phyloP scores from a whole-genome alignment of 2,329 filamentous ascomycete genomes.

The Epicoccum sorghinum region DNA sequence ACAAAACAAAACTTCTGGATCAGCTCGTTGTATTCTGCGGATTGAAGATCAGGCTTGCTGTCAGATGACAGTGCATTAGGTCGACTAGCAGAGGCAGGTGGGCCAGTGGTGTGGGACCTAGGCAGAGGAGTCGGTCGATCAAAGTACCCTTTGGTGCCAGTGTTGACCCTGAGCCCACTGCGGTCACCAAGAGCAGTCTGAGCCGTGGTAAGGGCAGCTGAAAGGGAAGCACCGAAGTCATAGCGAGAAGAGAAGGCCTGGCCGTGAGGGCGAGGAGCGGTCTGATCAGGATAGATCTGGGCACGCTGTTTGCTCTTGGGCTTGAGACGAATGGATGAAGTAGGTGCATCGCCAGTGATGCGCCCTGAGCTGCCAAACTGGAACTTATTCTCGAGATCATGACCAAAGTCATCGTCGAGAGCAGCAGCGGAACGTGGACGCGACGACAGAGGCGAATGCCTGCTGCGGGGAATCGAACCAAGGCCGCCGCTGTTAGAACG shows the following conservation, averaged over 20 bases:
- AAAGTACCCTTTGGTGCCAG: constrained; percentile 33
- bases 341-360: constrained; percentile 62
- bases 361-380: constrained; percentile 50
- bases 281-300: constrained; percentile 66
- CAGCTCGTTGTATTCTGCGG: constrained; percentile 92
- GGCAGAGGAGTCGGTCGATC: constrained; percentile 52
- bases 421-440: constrained; percentile 56
- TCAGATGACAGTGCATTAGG: constrained; percentile 63
- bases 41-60: constrained; percentile 72
- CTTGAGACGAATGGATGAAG: constrained; percentile 71
- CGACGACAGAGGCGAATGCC: constrained; percentile 53
- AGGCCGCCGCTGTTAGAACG: constrained; percentile 55
- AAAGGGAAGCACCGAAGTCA: constrained; percentile 92
- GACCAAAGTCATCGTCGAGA: constrained; percentile 73
- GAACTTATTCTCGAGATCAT: constrained; percentile 59
- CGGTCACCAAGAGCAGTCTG: constrained; percentile 67
- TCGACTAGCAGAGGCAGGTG: constrained; percentile 49
- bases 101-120: constrained; percentile 30
- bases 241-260: constrained; percentile 91
- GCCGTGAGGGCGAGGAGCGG: constrained; percentile 54
- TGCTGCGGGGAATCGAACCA: constrained; percentile 57
- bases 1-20: constrained; percentile 99
- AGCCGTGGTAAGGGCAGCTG: constrained; percentile 77
- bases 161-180: constrained; percentile 53
- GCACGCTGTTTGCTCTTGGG: constrained; percentile 63